phyloP scores from a whole-genome alignment of 2,329 filamentous ascomycete genomes.

The Aspergillus tanneri region DNA sequence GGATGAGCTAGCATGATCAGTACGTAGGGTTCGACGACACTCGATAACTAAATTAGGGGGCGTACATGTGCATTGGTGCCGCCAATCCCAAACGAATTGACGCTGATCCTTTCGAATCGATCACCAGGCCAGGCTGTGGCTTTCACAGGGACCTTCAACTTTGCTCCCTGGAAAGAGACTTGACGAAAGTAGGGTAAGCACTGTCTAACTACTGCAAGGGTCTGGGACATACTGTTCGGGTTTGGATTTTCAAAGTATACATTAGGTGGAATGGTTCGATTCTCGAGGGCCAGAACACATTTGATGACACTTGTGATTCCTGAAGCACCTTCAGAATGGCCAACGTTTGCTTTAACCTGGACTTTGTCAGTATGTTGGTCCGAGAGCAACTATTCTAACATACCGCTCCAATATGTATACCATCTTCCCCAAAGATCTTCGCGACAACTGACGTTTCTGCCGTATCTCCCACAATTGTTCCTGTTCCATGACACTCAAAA shows the following conservation, averaged over 20 bases:
- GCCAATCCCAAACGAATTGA: constrained; percentile 31
- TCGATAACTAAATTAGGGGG: too few relatives aligned
- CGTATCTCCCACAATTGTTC: constrained; percentile 11
- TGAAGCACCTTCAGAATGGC: constrained; percentile 22
- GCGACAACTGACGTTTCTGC: constrained; percentile 7
- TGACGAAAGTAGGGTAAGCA: too few relatives aligned
- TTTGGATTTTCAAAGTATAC: constrained; percentile 25
- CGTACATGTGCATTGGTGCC: constrained; percentile 15
- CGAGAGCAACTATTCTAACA: neutral
- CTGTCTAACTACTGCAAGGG: too few relatives aligned
- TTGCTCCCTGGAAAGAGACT: constrained; percentile 14
- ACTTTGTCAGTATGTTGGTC: neutral
- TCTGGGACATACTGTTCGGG: too few relatives aligned
- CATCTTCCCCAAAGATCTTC: constrained; percentile 11
- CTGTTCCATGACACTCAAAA: constrained; percentile 18
- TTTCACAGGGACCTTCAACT: constrained; percentile 6
- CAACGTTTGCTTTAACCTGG: constrained; percentile 23
- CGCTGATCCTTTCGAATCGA: constrained; percentile 18
- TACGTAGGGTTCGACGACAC: neutral
- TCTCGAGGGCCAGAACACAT: constrained; percentile 19
- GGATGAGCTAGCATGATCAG: neutral
- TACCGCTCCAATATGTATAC: constrained; percentile 20
- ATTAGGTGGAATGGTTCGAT: constrained; percentile 21
- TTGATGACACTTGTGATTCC: constrained; percentile 24
- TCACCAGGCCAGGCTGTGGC: constrained; percentile 21